Conservation (phyloP, 768 basidiomycete genomes). For the Hemileccinum impolitum region DNA sequence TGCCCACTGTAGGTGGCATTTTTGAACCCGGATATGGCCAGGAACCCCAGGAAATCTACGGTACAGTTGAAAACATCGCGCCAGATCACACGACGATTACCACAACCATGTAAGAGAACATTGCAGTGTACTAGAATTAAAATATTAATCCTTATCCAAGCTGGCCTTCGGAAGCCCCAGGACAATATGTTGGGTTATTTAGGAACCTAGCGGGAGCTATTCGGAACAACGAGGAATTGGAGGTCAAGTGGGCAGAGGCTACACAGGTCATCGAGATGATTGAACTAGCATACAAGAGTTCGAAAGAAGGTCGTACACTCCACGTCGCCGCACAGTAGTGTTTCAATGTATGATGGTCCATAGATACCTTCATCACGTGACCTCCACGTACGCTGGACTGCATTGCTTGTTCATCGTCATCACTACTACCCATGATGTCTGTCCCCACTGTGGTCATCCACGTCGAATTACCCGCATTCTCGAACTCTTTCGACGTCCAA, state of each 20-base stretch:
- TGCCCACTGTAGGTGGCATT: slow-evolving; percentile 45
- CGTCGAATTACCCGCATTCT: slow-evolving; percentile 75
- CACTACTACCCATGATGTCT: slow-evolving; percentile 27
- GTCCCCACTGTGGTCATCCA: slow-evolving; percentile 40
- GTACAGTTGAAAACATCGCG: slow-evolving; percentile 54
- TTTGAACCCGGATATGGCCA: slow-evolving; percentile 48
- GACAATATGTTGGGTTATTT: slow-evolving; percentile 60
- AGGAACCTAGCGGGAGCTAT: slow-evolving; percentile 64
- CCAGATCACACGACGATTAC: slow-evolving; percentile 38
- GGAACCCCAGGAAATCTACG: slow-evolving; percentile 64
- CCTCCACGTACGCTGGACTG: slow-evolving; percentile 26
- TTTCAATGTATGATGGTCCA: too few species aligned
- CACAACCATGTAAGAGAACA: slow-evolving; percentile 30
- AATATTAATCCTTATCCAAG: slow-evolving; percentile 33
- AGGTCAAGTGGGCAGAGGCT: slow-evolving; percentile 74
- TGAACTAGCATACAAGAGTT: slow-evolving; percentile 67
- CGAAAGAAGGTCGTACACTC: slow-evolving; percentile 54
- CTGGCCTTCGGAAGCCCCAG: slow-evolving; percentile 60
- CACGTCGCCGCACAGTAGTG: too few species aligned
- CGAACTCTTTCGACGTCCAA: slow-evolving; percentile 59
- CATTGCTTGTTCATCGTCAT: not conserved
- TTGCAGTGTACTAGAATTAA: slow-evolving; percentile 21
- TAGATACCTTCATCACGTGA: slow-evolving; percentile 21
- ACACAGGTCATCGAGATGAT: slow-evolving; percentile 71
- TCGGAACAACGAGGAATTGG: slow-evolving; percentile 46